Percentiles rank a stretch among this genome's conserved stretches.
Evolutionary conservation across 139 green algal species (phyloP).

Genomic region (Coelastrella sp.): DNA sequence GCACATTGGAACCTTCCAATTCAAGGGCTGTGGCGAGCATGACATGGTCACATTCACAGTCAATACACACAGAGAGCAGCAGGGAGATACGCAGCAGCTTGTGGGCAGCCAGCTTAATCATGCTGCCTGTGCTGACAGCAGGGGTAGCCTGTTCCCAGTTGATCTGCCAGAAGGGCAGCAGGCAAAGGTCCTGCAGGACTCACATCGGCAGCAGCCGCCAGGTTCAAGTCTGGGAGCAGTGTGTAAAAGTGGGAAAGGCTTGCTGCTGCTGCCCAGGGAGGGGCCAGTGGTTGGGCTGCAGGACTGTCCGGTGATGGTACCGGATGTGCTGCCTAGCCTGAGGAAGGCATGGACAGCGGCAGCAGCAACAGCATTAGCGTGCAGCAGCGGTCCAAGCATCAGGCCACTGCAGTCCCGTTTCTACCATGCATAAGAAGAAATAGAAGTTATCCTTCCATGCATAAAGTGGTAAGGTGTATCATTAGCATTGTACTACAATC

Average conservation of each 20-base stretch:
- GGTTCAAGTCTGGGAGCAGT: no score
- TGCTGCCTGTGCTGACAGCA: background rate
- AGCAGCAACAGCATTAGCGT: background rate
- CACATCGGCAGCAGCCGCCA: background rate
- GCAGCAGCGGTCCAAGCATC: background rate
- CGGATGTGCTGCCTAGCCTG: slow-evolving; percentile 8
- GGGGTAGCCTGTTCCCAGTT: no score
- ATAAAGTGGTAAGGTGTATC: no score
- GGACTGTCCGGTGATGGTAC: slow-evolving; percentile 11
- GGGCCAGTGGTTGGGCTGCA: slow-evolving; percentile 29
- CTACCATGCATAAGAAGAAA: no score
- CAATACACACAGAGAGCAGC: background rate
- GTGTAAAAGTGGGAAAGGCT: background rate
- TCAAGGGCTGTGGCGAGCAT: slow-evolving; percentile 21
- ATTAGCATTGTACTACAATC: no score
- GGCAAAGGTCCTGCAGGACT: background rate
- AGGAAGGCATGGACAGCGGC: background rate
- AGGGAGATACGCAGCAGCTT: background rate
- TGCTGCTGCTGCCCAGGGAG: background rate
- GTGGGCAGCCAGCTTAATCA: no score
- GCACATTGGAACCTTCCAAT: background rate
- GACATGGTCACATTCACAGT: slow-evolving; percentile 24
- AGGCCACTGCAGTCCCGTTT: background rate
- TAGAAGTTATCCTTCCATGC: no score
- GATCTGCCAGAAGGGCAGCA: background rate